Evolutionary conservation across 148 eudicot genomes (phyloP).

Genomic region (Vaccinium macrocarpon): DNA sequence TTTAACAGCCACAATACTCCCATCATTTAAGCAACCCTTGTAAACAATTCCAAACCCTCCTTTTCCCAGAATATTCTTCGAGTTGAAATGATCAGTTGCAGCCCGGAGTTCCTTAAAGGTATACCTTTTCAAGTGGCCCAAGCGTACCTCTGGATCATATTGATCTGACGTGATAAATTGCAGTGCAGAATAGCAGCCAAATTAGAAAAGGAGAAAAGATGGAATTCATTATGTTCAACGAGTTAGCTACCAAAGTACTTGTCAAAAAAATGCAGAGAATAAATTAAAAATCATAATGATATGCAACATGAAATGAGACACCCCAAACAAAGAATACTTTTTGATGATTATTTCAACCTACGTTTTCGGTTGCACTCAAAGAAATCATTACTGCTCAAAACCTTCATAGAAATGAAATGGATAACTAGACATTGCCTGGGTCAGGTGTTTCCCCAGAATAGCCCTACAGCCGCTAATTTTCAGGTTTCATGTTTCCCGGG

Average conservation of each 20-base stretch:
- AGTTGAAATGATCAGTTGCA: constrained; percentile 78
- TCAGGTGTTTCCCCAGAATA: not conserved
- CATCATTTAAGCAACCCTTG: constrained; percentile 68
- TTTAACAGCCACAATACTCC: constrained; percentile 81
- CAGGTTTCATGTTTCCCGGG: not conserved
- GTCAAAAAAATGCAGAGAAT: not conserved
- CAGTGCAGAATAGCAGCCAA: constrained; percentile 10
- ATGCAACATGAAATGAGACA: not conserved
- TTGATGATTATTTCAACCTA: not conserved
- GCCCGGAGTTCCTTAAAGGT: constrained; percentile 76
- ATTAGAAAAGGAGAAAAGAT: not conserved
- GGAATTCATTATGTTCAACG: not conserved
- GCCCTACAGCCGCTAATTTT: not conserved
- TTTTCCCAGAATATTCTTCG: constrained; percentile 73
- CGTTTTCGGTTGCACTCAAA: not conserved
- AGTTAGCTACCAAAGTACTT: not conserved
- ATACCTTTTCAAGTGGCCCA: constrained; percentile 78
- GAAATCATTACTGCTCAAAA: not conserved
- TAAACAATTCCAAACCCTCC: constrained; percentile 94
- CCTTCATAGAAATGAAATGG: not conserved
- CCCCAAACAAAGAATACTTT: not conserved
- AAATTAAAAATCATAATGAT: not conserved
- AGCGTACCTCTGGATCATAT: constrained; percentile 83
- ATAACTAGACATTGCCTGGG: not conserved
- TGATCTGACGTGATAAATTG: constrained; percentile 49